phyloP scores from a whole-genome alignment of 805 yeast genomes.

The Suhomyces prunicola region DNA sequence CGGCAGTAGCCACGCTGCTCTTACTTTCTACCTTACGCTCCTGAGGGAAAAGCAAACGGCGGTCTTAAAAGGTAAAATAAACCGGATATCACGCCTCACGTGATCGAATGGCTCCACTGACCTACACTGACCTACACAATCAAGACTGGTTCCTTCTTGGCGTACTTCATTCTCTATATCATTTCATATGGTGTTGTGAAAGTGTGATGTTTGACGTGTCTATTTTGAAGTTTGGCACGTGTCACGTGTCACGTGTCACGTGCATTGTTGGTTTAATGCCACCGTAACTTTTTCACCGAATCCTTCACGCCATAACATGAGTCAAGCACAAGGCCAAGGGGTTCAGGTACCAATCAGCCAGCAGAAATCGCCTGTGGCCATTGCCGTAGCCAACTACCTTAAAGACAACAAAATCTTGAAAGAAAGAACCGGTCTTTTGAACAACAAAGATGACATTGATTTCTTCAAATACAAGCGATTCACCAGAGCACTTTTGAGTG shows the following conservation, averaged over 20 bases:
- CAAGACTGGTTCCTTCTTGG: too few relatives aligned
- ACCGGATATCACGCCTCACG: not conserved
- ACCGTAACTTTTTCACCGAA: conserved; percentile 5
- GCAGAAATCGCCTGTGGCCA: conserved; percentile 49
- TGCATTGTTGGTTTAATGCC: not conserved
- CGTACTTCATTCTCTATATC: too few relatives aligned
- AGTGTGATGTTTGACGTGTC: too few relatives aligned
- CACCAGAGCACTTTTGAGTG: conserved; percentile 69
- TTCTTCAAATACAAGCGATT: conserved; percentile 88
- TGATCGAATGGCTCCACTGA: too few relatives aligned
- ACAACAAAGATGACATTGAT: conserved; percentile 64
- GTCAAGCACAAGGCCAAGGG: not conserved
- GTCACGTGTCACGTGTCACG: too few relatives aligned
- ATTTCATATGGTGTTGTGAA: too few relatives aligned
- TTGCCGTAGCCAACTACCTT: conserved; percentile 68
- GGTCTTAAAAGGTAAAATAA: not conserved
- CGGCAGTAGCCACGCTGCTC: not conserved
- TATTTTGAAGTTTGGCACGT: too few relatives aligned
- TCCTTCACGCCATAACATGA: not conserved
- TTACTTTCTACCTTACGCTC: too few relatives aligned
- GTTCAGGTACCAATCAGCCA: conserved; percentile 12
- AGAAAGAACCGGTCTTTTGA: conserved; percentile 76
- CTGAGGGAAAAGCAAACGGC: not conserved
- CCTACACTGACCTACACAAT: too few relatives aligned
- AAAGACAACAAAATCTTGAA: conserved; percentile 67